phyloP scores from a whole-genome alignment of 768 basidiomycete species.

The Boletus rubroflammeus region DNA sequence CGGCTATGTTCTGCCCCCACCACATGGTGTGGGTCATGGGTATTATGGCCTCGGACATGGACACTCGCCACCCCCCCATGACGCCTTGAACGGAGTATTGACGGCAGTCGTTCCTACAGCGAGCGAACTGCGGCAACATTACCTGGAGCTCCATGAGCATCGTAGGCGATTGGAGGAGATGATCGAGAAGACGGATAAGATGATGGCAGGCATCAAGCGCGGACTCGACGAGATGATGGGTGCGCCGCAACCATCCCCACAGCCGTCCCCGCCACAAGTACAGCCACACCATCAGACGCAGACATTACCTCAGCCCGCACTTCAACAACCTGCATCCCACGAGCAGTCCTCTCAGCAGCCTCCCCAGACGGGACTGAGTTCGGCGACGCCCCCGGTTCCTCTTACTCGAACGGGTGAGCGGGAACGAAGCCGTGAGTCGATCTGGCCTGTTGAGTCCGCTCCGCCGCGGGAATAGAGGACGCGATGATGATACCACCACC shows the following conservation, averaged over 20 bases:
- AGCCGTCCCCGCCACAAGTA: constrained; percentile 18
- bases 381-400: constrained; percentile 18
- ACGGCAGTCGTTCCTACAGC: constrained; percentile 40
- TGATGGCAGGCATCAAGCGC: constrained; percentile 69
- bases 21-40: constrained; percentile 35
- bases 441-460: constrained; percentile 30
- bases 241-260: constrained; percentile 24
- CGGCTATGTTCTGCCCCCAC: constrained; percentile 42
- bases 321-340: constrained; percentile 24
- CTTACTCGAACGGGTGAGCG: constrained; percentile 25
- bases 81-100: constrained; percentile 28
- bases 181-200: constrained; percentile 67
- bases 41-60: constrained; percentile 38
- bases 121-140: constrained; percentile 69
- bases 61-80: constrained; percentile 34
- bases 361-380: constrained; percentile 12
- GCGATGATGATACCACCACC: constrained; percentile 11
- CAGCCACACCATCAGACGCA: constrained; percentile 26
- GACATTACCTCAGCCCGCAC: constrained; percentile 21
- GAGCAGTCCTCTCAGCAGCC: constrained; percentile 27
- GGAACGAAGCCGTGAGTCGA: constrained; percentile 27
- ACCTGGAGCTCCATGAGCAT: constrained; percentile 58
- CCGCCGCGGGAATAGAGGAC: constrained; percentile 26
- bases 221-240: constrained; percentile 73
- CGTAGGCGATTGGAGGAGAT: constrained; percentile 67